Evolutionary conservation across 2,329 filamentous ascomycete species (phyloP), one percentile per base, ranked within the genome.

Genomic region (Gremmenia infestans): DNA sequence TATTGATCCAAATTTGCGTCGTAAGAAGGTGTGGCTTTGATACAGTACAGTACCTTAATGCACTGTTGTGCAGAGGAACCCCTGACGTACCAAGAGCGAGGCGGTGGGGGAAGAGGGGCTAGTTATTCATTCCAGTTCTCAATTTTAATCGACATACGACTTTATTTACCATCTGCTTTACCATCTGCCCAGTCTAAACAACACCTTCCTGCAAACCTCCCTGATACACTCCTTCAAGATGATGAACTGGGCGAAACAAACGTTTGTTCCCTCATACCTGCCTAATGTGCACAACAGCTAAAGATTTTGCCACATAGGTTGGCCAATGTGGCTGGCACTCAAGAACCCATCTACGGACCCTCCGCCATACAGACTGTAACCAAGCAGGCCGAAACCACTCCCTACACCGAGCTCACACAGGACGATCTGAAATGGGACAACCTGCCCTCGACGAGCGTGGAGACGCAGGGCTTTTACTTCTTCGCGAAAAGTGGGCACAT

Each of bases 161-260:
- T 32, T 32, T 32, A 32, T 28, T 28, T 32, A 32, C 28, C 28
- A 11, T 11, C 28, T 32, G 28, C 28, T 22, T 22, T 32, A 32
- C 28, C 8, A 11, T 32, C 28, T 32, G 28, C 28, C 28, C 3
- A 11, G 3, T 11, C 28, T 2, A 11, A 32, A 32, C 28, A 32
- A 32, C 28, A 32, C 28, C 28, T 32, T 32, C 28, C 28, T 48
- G 32, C 25, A 51, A 48, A 52, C 15, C 51, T 51, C 39, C 46
- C 39, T 39, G 36, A 56, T 42, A 59, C 50, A 58, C 37, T 50
- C 55, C 48, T 62, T 66, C 72, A 81, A 70, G 73, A 94, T 90
- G 86, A 92, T 96, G 79, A 94, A 91, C 79, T 97, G 91, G 91
- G 87, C 91, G 67, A 94, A 96, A 77, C 88, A 93, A 75, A 85